Evolutionary conservation across 495 filamentous ascomycete genomes (phyloP).

Genomic region (Podospora tetraspora): DNA sequence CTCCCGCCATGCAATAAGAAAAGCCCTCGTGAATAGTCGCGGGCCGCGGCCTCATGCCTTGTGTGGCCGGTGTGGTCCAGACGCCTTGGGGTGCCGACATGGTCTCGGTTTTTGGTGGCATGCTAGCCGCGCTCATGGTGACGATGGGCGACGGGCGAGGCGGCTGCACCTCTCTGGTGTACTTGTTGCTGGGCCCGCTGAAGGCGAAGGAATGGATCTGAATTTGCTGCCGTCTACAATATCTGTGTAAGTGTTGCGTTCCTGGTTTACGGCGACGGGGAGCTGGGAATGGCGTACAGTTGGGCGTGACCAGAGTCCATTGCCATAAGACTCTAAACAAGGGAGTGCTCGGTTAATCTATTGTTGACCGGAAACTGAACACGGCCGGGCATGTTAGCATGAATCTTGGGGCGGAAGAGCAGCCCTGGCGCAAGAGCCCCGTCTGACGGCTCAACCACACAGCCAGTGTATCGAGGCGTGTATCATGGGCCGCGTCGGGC

Average conservation of each 20-base stretch:
- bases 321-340: slow-evolving; percentile 22
- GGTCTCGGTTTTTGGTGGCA: slow-evolving; percentile 34
- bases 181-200: slow-evolving; percentile 35
- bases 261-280: slow-evolving; percentile 18
- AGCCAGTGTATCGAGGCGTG: slow-evolving; percentile 21
- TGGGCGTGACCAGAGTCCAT: slow-evolving; percentile 42
- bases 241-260: slow-evolving; percentile 28
- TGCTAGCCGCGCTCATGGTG: slow-evolving; percentile 40
- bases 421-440: slow-evolving; percentile 23
- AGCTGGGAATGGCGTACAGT: slow-evolving; percentile 32
- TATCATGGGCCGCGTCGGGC: slow-evolving; percentile 25
- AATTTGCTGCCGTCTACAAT: slow-evolving; percentile 39
- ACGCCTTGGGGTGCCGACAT: slow-evolving; percentile 35
- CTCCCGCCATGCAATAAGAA: slow-evolving; percentile 50
- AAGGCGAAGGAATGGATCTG: slow-evolving; percentile 41
- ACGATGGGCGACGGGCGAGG: slow-evolving; percentile 32
- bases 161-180: slow-evolving; percentile 34
- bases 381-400: slow-evolving; percentile 32
- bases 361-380: slow-evolving; percentile 31
- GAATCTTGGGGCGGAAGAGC: slow-evolving; percentile 22
- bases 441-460: slow-evolving; percentile 22
- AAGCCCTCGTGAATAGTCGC: slow-evolving; percentile 57
- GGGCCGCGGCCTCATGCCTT: slow-evolving; percentile 44
- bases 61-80: slow-evolving; percentile 42
- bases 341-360: slow-evolving; percentile 34